Conservation (phyloP, 768 basidiomycete genomes). For the Agaricus blazei region DNA sequence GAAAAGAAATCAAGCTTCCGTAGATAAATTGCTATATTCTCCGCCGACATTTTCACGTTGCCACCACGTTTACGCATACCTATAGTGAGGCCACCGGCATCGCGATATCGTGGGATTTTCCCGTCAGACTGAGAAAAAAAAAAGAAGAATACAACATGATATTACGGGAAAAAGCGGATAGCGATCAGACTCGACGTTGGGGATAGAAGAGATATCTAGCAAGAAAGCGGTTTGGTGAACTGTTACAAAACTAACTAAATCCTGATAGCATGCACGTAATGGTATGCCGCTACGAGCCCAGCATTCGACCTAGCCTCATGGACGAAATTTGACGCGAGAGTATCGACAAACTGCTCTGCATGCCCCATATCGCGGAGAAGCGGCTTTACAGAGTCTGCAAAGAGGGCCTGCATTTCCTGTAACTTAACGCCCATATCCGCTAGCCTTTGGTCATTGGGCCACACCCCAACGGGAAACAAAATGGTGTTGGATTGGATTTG, state of each 20-base stretch:
- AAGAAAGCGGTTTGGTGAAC: too few species aligned
- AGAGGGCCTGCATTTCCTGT: conserved; percentile 32
- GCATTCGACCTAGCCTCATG: conserved; percentile 39
- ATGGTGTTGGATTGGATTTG: conserved; percentile 28
- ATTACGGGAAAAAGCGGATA: neutral
- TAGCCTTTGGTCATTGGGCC: conserved; percentile 33
- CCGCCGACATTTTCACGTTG: conserved; percentile 7
- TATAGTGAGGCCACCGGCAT: neutral
- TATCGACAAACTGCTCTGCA: conserved; percentile 29
- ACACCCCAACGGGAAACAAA: conserved; percentile 54
- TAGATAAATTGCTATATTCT: neutral
- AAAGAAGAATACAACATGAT: neutral
- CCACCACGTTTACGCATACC: neutral
- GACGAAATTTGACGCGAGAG: conserved; percentile 35
- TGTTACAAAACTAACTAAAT: neutral
- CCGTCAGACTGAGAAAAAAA: neutral
- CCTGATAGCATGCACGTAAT: conserved; percentile 42
- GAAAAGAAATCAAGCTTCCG: neutral
- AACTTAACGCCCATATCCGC: conserved; percentile 36
- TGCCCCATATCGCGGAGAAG: conserved; percentile 39
- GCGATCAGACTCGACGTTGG: neutral
- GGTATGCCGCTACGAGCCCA: conserved; percentile 46
- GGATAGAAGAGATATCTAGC: too few species aligned
- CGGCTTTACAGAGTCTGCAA: conserved; percentile 43
- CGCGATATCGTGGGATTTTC: neutral